Conservation (phyloP, 1,139 yeast genomes). For the Pichia sp. region DNA sequence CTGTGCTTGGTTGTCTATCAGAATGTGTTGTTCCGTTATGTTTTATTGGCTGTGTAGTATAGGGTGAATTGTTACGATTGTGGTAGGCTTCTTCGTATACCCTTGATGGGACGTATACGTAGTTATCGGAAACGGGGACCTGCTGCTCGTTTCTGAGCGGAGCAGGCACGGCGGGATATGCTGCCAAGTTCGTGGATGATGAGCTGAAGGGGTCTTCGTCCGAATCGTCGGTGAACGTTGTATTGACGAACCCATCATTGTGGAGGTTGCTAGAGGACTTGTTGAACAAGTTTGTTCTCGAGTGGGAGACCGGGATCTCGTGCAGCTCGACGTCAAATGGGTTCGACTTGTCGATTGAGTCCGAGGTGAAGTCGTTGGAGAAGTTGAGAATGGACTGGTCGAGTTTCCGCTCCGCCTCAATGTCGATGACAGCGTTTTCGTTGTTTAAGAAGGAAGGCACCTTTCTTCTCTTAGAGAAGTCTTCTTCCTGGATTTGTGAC, state of each 20-base stretch:
- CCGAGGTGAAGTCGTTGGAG: background rate
- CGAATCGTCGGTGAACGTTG: background rate
- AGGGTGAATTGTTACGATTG: background rate
- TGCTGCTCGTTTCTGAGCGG: background rate
- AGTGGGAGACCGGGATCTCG: constrained; percentile 12
- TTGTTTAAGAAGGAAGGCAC: constrained; percentile 19
- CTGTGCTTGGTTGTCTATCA: background rate
- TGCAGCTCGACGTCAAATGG: constrained; percentile 3
- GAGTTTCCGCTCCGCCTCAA: background rate
- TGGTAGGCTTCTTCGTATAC: constrained; percentile 11
- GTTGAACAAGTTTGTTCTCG: constrained; percentile 8
- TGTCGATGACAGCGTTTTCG: background rate
- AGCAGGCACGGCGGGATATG: background rate
- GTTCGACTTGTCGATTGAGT: constrained; percentile 9
- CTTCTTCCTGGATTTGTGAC: constrained; percentile 18
- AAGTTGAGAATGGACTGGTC: background rate
- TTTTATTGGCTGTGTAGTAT: background rate
- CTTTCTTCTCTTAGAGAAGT: constrained; percentile 18
- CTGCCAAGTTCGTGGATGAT: background rate
- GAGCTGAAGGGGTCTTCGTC: constrained; percentile 1
- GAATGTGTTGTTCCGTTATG: background rate
- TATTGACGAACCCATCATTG: background rate
- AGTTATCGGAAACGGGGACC: background rate
- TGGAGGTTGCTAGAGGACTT: constrained; percentile 4
- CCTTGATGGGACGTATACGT: constrained; percentile 12